These are phyloP conservation scores for Zostera marina DNA, from an alignment of 116 monocot genomes.

Conservation along the genomic window DNA sequence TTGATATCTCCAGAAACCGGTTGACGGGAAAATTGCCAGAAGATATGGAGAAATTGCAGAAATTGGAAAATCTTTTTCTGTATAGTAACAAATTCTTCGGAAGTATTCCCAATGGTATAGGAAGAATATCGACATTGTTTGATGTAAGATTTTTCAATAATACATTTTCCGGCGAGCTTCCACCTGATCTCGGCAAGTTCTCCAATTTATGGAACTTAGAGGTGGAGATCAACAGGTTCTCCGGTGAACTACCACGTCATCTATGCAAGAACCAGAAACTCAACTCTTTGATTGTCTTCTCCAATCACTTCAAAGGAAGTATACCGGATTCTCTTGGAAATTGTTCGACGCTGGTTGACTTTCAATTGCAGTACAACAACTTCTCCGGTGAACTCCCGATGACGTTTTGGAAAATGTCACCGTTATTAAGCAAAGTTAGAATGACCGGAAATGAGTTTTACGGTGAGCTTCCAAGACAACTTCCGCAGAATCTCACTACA, in stretches of 20 bases:
- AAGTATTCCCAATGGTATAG: constrained; percentile 41
- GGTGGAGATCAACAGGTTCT: constrained; percentile 46
- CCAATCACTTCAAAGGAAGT: constrained; percentile 38
- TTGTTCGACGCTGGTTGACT: constrained; percentile 17
- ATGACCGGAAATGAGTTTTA: constrained; percentile 17
- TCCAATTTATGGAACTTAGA: constrained; percentile 17
- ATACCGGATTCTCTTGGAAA: constrained; percentile 38
- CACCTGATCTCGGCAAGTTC: constrained; percentile 31
- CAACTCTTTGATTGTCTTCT: constrained; percentile 13
- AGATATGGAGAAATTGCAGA: constrained; percentile 12
- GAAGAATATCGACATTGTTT: constrained; percentile 13
- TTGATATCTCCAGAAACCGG: not conserved
- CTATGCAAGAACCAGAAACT: constrained; percentile 42
- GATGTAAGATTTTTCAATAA: constrained; percentile 29
- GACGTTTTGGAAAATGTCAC: too few relatives aligned
- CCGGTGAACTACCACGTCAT: constrained; percentile 27
- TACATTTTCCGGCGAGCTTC: constrained; percentile 27
- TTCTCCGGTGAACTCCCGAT: not conserved
- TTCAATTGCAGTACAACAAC: constrained; percentile 36
- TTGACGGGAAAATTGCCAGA: not conserved
- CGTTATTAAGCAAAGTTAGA: too few relatives aligned
- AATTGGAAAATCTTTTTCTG: constrained; percentile 28
- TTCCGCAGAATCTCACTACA: constrained; percentile 29
- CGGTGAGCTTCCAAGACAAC: constrained; percentile 28
- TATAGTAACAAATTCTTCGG: constrained; percentile 41